Percentiles rank a stretch among this genome's conserved stretches.
Conservation (phyloP, 2,329 filamentous ascomycete species). For the Aspergillus eucalypticola region DNA sequence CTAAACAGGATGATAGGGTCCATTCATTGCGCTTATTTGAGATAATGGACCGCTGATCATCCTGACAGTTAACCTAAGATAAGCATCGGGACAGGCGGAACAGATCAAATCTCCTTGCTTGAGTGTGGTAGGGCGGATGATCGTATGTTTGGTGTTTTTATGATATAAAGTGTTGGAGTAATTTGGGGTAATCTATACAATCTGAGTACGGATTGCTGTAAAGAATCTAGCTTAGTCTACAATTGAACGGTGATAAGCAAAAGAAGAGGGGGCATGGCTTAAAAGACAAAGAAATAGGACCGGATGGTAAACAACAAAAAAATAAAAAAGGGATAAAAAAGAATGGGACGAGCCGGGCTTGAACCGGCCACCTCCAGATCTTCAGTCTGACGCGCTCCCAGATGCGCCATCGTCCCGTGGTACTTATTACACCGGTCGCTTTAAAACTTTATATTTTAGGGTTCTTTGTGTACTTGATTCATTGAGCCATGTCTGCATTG, state of each 20-base stretch:
- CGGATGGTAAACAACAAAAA: too few species aligned
- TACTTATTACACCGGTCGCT: not conserved
- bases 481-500: not conserved
- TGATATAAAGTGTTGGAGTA: too few species aligned
- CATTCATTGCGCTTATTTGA: not conserved
- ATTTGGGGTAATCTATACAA: too few species aligned
- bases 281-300: not conserved
- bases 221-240: too few species aligned
- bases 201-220: too few species aligned
- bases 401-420: slow-evolving; percentile 8
- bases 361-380: slow-evolving; percentile 10
- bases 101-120: not conserved
- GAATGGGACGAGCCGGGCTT: slow-evolving; percentile 10
- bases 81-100: not conserved
- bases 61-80: not conserved
- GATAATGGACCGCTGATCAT: not conserved
- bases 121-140: not conserved
- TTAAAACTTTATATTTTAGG: not conserved
- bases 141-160: too few species aligned
- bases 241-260: not conserved
- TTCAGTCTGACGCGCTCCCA: slow-evolving; percentile 11
- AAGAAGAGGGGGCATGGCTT: not conserved
- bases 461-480: not conserved
- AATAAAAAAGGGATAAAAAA: not conserved
- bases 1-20: not conserved